Base-by-base conservation (phyloP, 1,139 yeast genomes). In the Hemisphaericaspora xylofermentans region DNA sequence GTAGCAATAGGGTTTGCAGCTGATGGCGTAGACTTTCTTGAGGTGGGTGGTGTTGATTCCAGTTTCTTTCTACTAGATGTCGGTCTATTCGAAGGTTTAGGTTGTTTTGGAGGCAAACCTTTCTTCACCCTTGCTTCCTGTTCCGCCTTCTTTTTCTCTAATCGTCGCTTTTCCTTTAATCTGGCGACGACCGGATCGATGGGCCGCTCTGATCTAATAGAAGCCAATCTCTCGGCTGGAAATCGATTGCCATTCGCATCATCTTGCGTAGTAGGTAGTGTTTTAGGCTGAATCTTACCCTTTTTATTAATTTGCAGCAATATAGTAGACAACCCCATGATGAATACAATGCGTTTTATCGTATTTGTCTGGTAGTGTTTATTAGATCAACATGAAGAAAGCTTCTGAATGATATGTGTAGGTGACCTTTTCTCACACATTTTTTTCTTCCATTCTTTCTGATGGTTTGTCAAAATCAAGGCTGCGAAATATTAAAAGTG, bases 81-180 rank as follows among this genome's bases (percentile, higher is more conserved):
- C 15, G 48, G 41, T 36, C 43, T 50, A 24, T 47, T 15, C n/a
- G 34, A 8, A 1, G 25, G 25, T 31, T 54, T 54, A 24, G 52
- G 55, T 16, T 44, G 42, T 38, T 42, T 39, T 1, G 68, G 64
- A 1, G 62, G 51, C 10, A 66, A 43, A 1, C 74, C 73, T 49
- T 63, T 68, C 49, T 63, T 65, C 35, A 55, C 63, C 35, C 67
- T 50, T 19, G 48, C 42, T 38, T 61, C 64, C 33, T 49, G 51
- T 42, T 69, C 74, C 44, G 71, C 74, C 48, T 71, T 68, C 39
- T 74, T 74, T 35, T 58, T 65, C 51, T 84, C 88, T 32, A 70
- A 59, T 46, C 80, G 68, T 54, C 91, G 66, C 4, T 81, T 78
- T 47, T 82, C 89, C 51, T 84, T 84, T 31, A 84, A 64, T 43